These are phyloP conservation scores for Citrus sinensis DNA, from an alignment of 345 rosid species.

Conservation along the genomic window DNA sequence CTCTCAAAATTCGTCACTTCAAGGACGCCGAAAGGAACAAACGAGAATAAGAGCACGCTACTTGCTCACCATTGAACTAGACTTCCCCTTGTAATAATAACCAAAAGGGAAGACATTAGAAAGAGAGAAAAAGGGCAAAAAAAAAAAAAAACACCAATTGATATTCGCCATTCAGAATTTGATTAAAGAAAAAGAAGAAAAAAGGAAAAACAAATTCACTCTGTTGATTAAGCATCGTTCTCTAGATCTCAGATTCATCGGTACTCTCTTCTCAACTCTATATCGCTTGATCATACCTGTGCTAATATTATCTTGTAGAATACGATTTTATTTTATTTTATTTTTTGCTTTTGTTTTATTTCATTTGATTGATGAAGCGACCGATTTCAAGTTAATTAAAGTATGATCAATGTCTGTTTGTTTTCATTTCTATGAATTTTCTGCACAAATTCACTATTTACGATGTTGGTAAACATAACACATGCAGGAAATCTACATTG, in stretches of 20 bases:
- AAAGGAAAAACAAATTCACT: background rate
- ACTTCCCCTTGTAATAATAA: background rate
- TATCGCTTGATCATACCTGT: background rate
- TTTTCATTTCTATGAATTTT: background rate
- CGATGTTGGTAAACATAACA: background rate
- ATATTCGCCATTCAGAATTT: too few species aligned
- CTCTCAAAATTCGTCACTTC: background rate
- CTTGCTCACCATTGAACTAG: background rate
- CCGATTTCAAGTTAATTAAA: background rate
- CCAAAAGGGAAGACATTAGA: background rate
- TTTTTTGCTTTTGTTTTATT: background rate
- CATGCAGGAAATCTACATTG: background rate
- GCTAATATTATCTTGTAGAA: background rate
- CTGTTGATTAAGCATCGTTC: background rate
- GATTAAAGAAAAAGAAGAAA: background rate
- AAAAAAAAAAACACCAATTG: too few species aligned
- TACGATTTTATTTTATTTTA: background rate
- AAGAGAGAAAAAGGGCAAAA: too few species aligned
- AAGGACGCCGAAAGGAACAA: background rate
- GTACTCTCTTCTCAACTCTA: background rate
- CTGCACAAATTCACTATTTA: background rate
- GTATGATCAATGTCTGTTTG: background rate
- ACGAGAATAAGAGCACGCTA: background rate
- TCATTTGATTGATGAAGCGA: background rate
- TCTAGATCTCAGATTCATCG: constrained; percentile 1